Evolutionary conservation across 805 yeast genomes (phyloP), one percentile per base, ranked within the genome.

Genomic region (Ogataea ganodermae): DNA sequence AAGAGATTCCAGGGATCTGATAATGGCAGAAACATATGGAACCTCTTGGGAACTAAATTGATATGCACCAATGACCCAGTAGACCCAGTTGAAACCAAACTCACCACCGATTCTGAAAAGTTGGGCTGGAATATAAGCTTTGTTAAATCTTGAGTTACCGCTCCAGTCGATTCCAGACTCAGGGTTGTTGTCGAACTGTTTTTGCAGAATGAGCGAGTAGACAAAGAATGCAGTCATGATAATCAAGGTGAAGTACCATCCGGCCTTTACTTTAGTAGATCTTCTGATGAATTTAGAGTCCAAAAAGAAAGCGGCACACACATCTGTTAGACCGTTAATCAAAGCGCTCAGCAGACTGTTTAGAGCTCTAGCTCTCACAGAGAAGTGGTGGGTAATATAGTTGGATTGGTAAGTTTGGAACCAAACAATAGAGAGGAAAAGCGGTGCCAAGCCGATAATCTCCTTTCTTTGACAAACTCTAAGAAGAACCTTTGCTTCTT

Each of bases 361-460:
- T 38, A 61, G 46, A 14, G 63, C 52, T 48, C 66, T 53, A 8
- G 56, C 51, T 41, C 66, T 50, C 18, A 59, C 63, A n/a, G 55
- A 43, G 46, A 62, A 62, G 42, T 57, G 52, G 31, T 61, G 53
- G 1, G 64, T 59, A 27, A 61, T 49, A 32, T 53, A 48, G 31
- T 51, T 51, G n/a, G 47, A 39, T 17, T 57, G 59, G 60, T 61
- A 62, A 10, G 66, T 60, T 4, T 51, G 47, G 33, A 46, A 49
- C 65, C 64, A 62, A 8, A 46, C 42, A 35, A 45, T 43, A 3
- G 59, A 42, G 3, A 59, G 23, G 41, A 52, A 52, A 21, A 61
- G 33, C 16, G 66, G 66, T 9, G 53, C 36, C 22, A 62, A 39
- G 22, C 49, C 39, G 2, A 57, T 6, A 7, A 62, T 49, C 47